Percentiles rank a stretch among this genome's conserved stretches.
Evolutionary conservation across 2,329 filamentous ascomycete genomes (phyloP).

Genomic region (Calycina marina): DNA sequence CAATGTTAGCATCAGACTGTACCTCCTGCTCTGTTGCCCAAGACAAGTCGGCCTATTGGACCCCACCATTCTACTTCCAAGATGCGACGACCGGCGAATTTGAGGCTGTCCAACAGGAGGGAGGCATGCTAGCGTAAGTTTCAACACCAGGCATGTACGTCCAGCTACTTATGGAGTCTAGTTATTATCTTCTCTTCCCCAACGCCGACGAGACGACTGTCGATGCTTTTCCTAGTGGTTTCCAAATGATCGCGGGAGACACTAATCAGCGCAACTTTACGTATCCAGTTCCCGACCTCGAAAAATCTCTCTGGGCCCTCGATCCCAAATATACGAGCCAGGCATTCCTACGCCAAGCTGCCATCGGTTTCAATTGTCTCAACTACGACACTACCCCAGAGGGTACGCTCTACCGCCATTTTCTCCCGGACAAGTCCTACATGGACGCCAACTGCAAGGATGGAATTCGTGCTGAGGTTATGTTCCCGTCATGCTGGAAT

Average conservation of each 20-base stretch:
- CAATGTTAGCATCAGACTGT: constrained; percentile 45
- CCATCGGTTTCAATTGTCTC: constrained; percentile 88
- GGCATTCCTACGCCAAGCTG: constrained; percentile 58
- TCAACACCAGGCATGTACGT: constrained; percentile 9
- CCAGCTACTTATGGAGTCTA: constrained; percentile 22
- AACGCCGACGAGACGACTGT: constrained; percentile 39
- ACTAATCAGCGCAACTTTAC: constrained; percentile 52
- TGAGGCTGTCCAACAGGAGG: constrained; percentile 57
- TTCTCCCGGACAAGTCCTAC: constrained; percentile 63
- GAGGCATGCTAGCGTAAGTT: constrained; percentile 74
- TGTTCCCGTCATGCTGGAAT: constrained; percentile 87
- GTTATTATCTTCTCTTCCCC: constrained; percentile 73
- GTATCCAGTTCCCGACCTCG: constrained; percentile 48
- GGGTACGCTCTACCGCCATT: constrained; percentile 65
- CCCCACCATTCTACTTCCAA: constrained; percentile 39
- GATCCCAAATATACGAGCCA: constrained; percentile 41
- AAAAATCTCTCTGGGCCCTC: constrained; percentile 54
- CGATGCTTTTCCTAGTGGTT: constrained; percentile 59
- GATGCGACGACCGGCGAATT: constrained; percentile 25
- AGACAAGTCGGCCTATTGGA: constrained; percentile 57
- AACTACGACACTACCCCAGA: constrained; percentile 46
- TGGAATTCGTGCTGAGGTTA: constrained; percentile 68
- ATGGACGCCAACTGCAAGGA: constrained; percentile 71
- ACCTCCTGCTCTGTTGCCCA: constrained; percentile 48
- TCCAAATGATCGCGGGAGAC: constrained; percentile 72